Base-by-base conservation (phyloP, 148 eudicot species). In the Cornus controversa region DNA sequence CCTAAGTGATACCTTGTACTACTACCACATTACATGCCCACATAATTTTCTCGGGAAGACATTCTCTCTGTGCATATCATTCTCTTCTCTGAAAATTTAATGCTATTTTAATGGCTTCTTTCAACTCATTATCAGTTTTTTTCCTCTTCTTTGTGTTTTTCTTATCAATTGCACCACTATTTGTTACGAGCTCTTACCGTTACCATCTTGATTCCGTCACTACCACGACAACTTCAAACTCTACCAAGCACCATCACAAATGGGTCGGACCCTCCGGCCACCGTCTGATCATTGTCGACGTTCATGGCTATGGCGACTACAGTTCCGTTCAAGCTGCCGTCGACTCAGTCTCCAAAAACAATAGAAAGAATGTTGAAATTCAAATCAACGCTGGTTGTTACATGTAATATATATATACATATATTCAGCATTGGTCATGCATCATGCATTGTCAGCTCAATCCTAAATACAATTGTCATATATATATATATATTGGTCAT, bases 241-340 rank as follows among this genome's bases (percentile, higher is more conserved):
- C 47, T 63, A 67, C 80, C 25, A 73, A 57, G 53, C 85, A 77
- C 50, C 88, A 77, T 58, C 85, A 73, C 70, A 84, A 72, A 60
- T 91, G 97, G 92, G 88, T 86, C 25, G 85, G 92, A 34, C 99
- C 99, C 42, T 70, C 87, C 1, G 93, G 90, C 11, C 84, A 80
- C 80, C 91, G 87, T 13, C 84, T 87, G 69, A 88, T 96, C 72
- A 83, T 83, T 31, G 97, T 96, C 9, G 97, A 93, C 69, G 67
- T 80, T 0, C 78, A 86, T 7, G 98, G 97, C 10, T 62, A 29
- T 6, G 98, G 90, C 1, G 98, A 93, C 62, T 96, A 72, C 77
- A 85, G 63, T 36, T 86, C 92, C 0, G 97, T 96, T 57, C 99
- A 96, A 75, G 93, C 86, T 0, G 99, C 99, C 0, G 90, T 96